Percentiles rank a stretch among this genome's conserved stretches.
Conservation (phyloP, 257 asterid species). For the Przewalskia tangutica region DNA sequence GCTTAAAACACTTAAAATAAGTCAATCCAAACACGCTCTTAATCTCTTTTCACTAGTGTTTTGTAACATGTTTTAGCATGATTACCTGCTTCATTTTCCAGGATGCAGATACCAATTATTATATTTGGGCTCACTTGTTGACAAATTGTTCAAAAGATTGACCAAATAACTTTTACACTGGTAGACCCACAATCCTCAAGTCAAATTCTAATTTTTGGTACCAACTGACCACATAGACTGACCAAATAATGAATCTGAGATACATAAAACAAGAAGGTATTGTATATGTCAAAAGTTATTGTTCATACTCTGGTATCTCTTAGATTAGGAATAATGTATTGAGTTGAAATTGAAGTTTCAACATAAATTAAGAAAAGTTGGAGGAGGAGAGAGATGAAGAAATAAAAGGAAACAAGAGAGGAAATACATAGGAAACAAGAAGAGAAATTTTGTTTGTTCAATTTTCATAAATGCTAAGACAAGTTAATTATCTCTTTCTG, state of each 20-base stretch:
- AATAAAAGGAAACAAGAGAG: background rate
- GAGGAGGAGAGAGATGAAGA: background rate
- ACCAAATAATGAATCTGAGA: background rate
- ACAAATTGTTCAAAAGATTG: background rate
- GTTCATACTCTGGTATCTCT: background rate
- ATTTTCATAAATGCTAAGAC: background rate
- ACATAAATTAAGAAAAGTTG: background rate
- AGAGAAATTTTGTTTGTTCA: background rate
- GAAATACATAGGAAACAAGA: background rate
- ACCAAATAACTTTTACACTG: background rate
- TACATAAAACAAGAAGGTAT: background rate
- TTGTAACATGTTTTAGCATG: background rate
- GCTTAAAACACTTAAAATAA: no score
- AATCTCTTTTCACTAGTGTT: no score
- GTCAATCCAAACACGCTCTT: no score
- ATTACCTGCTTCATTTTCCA: background rate
- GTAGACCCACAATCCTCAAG: background rate
- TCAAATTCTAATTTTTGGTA: background rate
- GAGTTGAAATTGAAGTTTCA: background rate
- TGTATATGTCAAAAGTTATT: background rate
- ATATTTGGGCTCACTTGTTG: background rate
- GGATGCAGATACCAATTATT: background rate
- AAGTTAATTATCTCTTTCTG: background rate
- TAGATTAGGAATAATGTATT: background rate
- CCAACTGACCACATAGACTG: background rate